Evolutionary conservation across 176 grass and related monocot species (phyloP).

Genomic region (Eragrostis curvula): DNA sequence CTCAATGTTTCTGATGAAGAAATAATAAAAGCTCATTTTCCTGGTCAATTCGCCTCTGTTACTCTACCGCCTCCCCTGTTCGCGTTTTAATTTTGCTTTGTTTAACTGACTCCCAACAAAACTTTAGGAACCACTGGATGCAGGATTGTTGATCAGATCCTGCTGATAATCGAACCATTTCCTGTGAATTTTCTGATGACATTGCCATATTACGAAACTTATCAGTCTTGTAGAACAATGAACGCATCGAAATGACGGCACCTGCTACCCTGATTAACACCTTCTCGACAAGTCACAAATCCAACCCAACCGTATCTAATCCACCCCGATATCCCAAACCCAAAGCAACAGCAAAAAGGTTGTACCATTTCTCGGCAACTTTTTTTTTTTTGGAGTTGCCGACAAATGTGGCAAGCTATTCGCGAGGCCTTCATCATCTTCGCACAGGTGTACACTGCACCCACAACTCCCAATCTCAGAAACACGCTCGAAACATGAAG

Average conservation of each 20-base stretch:
- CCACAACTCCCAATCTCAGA: neutral
- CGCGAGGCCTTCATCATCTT: neutral
- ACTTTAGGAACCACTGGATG: neutral
- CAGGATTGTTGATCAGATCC: neutral
- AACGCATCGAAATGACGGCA: neutral
- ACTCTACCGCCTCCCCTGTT: neutral
- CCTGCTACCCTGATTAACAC: neutral
- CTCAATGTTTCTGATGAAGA: neutral
- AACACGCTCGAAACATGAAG: neutral
- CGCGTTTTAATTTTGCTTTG: neutral
- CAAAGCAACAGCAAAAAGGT: slow-evolving; percentile 48
- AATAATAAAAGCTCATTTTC: slow-evolving; percentile 18
- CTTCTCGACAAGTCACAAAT: slow-evolving; percentile 25
- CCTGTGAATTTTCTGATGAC: neutral
- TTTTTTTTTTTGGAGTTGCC: neutral
- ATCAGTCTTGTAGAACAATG: neutral
- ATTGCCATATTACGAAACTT: neutral
- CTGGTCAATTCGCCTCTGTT: neutral
- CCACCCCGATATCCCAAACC: neutral
- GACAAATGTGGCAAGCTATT: slow-evolving; percentile 39
- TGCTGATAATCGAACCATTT: neutral
- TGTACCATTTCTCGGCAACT: slow-evolving; percentile 1
- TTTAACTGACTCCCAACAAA: neutral
- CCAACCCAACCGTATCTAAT: slow-evolving; percentile 17
- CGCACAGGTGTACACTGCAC: slow-evolving; percentile 10